Base-by-base conservation (phyloP, 768 basidiomycete genomes). In the Lentinula aciculospora region DNA sequence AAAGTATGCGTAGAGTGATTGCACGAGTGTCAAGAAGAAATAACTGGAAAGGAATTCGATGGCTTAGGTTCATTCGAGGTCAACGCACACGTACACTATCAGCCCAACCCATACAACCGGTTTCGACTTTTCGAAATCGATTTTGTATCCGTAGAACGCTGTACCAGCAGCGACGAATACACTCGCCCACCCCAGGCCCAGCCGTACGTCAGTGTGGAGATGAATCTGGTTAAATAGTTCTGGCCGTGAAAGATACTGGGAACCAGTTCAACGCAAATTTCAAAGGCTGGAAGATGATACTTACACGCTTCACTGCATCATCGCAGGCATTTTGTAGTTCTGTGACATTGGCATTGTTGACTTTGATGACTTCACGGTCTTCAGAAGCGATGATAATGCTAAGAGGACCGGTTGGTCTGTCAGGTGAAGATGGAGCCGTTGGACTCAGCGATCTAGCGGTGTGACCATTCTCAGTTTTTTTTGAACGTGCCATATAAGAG, bases 121-220 rank as follows among this genome's bases (percentile, higher is more conserved):
- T 72, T 97, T 96, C 60, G 89, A 84, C 69, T 86, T 81, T 70
- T 96, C 91, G 69, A 96, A 98, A n/a, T 90, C 88, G 45, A 87
- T 74, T 65, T 88, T 86, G 72, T 86, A 93, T 32, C 92, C 91
- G 65, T 96, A 96, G 42, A 92, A 76, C 32, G 87, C 88, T 28
- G 92, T 92, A 12, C 81, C 88, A 44, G 80, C 81, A 21, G 94
- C 92, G 15, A 95, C 79, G 58, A 94, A 79, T 47, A 94, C 89
- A 60, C 88, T 83, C 15, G 86, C 74, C 89, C 93, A 98, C 28
- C 96, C 96, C 12, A 98, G 78, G 0, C 75, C 84, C 42, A 98
- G 81, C 49, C 92, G 85, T 10, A 97, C 85, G 66, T 97, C 94
- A 1, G 92, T 93, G 64, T 98, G 94, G 42, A 83, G 75, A 70